These are phyloP conservation scores for Tardiomyces blankii DNA, from an alignment of 1,139 yeast species.

Conservation along the genomic window DNA sequence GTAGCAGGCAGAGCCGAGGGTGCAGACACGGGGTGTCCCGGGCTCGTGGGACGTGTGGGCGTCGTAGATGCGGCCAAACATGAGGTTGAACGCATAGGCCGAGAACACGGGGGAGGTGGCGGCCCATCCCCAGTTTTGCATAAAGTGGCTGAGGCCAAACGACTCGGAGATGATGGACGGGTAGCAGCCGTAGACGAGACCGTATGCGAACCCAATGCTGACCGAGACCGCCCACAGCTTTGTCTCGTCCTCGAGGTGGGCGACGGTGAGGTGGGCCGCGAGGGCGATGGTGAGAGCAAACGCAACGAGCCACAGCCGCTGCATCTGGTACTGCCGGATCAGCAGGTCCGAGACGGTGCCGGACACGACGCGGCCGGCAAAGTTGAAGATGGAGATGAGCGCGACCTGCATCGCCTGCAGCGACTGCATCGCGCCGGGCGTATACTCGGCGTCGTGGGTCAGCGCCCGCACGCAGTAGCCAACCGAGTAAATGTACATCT, in stretches of 20 bases:
- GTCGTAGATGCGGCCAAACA: slow-evolving; percentile 27
- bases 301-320: slow-evolving; percentile 58
- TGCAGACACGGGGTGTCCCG: slow-evolving; percentile 13
- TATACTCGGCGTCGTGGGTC: slow-evolving; percentile 8
- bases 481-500: slow-evolving; percentile 59
- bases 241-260: slow-evolving; percentile 22
- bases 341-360: slow-evolving; percentile 54
- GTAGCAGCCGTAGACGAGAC: slow-evolving; percentile 62
- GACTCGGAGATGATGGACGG: slow-evolving; percentile 68
- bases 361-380: slow-evolving; percentile 50
- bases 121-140: slow-evolving; percentile 68
- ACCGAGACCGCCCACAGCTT: slow-evolving; percentile 40
- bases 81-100: slow-evolving; percentile 21
- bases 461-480: slow-evolving; percentile 55
- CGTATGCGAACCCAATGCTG: slow-evolving; percentile 59
- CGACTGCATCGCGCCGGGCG: slow-evolving; percentile 20
- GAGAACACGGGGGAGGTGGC: slow-evolving; percentile 25
- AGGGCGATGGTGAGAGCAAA: slow-evolving; percentile 33
- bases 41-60: slow-evolving; percentile 14
- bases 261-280: slow-evolving; percentile 21
- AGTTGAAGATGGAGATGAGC: slow-evolving; percentile 50
- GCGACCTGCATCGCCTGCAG: slow-evolving; percentile 67
- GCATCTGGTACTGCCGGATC: slow-evolving; percentile 38
- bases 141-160: slow-evolving; percentile 58
- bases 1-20: slow-evolving; percentile 18